A percentile compares a stretch with the other conserved stretches of the same genome.
phyloP scores from a whole-genome alignment of 371 early-diverging fungal genomes.

The Capillidium rhysosporum region DNA sequence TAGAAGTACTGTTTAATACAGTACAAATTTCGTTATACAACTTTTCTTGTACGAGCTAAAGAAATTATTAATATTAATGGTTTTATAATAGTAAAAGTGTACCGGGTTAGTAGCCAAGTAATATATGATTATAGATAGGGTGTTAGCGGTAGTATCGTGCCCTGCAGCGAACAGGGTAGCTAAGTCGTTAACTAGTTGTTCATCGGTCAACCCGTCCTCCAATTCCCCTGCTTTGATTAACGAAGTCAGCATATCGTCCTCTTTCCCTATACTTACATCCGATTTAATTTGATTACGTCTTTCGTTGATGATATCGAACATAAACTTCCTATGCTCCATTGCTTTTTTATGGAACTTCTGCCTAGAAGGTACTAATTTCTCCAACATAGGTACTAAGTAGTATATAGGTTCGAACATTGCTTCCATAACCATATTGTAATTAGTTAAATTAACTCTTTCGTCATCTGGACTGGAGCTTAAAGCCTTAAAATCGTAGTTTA shows the following conservation, averaged over 20 bases:
- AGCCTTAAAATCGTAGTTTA: slow-evolving; percentile 2
- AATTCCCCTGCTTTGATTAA: slow-evolving; percentile 10
- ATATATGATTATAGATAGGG: neutral
- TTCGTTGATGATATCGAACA: neutral
- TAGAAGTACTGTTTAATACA: neutral
- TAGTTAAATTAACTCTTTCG: neutral
- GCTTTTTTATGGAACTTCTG: neutral
- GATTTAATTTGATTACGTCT: neutral
- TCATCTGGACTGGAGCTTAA: neutral
- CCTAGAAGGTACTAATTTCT: neutral
- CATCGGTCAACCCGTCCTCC: slow-evolving; percentile 1
- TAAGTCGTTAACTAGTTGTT: neutral
- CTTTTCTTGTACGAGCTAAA: neutral
- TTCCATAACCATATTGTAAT: neutral
- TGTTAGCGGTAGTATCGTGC: slow-evolving; percentile 4
- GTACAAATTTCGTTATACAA: slow-evolving; percentile 9
- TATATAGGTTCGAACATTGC: neutral
- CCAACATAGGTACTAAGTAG: neutral
- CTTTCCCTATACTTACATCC: neutral
- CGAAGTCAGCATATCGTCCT: slow-evolving; percentile 9
- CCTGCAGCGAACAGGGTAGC: neutral
- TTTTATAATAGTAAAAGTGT: too few relatives aligned
- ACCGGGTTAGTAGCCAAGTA: neutral
- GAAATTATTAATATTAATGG: too few relatives aligned
- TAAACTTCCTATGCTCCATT: neutral